Evolutionary conservation across 352 stramenopile species (phyloP).

Genomic region (Globisporangium ultimum): DNA sequence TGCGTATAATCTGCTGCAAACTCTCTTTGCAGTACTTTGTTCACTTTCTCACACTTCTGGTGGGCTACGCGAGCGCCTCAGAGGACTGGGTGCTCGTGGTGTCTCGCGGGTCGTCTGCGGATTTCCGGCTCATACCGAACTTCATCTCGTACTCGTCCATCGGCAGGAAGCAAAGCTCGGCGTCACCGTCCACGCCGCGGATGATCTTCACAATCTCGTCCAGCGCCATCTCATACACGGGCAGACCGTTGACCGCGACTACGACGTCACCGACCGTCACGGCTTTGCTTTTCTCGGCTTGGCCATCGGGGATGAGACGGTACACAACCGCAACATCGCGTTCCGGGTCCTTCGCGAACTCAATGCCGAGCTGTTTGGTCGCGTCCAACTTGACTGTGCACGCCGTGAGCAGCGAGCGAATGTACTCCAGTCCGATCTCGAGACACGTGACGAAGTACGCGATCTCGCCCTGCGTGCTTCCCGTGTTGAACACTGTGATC

Average conservation of each 20-base stretch:
- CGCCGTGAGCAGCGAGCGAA: conserved; percentile 77
- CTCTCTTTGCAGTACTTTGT: no score
- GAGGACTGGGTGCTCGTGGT: conserved; percentile 9
- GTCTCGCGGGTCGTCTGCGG: conserved; percentile 19
- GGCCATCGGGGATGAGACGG: conserved; percentile 44
- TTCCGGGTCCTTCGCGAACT: conserved; percentile 57
- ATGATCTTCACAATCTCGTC: conserved; percentile 73
- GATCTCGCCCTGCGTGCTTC: conserved; percentile 66
- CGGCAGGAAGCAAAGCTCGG: conserved; percentile 77
- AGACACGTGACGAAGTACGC: conserved; percentile 87
- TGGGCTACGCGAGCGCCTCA: conserved; percentile 6
- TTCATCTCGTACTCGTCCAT: conserved; percentile 72
- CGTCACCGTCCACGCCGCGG: conserved; percentile 59
- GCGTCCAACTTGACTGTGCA: conserved; percentile 77
- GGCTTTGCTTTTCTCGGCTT: conserved; percentile 57
- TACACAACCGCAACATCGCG: conserved; percentile 61
- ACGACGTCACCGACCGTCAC: conserved; percentile 70
- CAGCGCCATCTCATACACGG: conserved; percentile 79
- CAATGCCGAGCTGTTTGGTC: conserved; percentile 64
- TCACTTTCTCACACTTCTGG: background rate
- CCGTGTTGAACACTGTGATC: conserved; percentile 74
- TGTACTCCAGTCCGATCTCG: conserved; percentile 88
- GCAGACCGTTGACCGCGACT: conserved; percentile 75
- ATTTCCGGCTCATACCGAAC: conserved; percentile 41
- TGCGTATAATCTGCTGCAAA: no score